Base-by-base conservation (phyloP, 169 alveolate species). In the Babesia bigemina region DNA sequence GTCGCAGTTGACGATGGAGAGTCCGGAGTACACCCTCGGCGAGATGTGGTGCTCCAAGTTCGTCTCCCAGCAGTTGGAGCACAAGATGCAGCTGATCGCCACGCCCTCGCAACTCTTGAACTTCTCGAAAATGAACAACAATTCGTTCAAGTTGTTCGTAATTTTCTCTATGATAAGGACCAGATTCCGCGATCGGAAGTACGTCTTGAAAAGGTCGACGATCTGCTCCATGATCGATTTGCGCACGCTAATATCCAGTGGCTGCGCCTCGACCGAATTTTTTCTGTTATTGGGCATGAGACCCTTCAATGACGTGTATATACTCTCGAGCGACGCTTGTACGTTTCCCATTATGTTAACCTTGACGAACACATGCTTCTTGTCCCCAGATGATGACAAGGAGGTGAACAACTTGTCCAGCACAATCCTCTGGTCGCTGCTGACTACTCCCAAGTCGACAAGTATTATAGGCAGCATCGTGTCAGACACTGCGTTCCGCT, bases 31-130 rank as follows among this genome's bases (percentile, higher is more conserved):
- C 16, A 81, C 69, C 19, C 65, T 22, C 42, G 44, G 26, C 28
- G 72, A 55, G 14, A 73, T 21, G 57, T 81, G 76, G 28, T 60
- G 69, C 50, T 81, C 88, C 47, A 79, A 24, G 60, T 79, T 61
- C 24, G 71, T 63, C 53, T 67, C 55, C 74, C 77, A 66, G 22
- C 81, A 57, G 71, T 63, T 69, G 21, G 69, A 28, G 49, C 66
- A 59, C 42, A 81, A 29, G 21, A 81, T 49, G 75, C 78, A 58
- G 39, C 69, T 81, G 28, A 81, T 45, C 50, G 24, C 24, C 24
- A 72, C 16, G 14, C 63, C 70, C 36, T 50, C 73, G 17, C 47
- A 22, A 28, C 44, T 65, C 69, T 81, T 70, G 3, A 81, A 42
- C 73, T 55, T 22, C 61, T 66, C 67, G 28, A 81, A 39, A 16